phyloP scores from a whole-genome alignment of 306 rosid genomes.

The Albizia julibrissin region DNA sequence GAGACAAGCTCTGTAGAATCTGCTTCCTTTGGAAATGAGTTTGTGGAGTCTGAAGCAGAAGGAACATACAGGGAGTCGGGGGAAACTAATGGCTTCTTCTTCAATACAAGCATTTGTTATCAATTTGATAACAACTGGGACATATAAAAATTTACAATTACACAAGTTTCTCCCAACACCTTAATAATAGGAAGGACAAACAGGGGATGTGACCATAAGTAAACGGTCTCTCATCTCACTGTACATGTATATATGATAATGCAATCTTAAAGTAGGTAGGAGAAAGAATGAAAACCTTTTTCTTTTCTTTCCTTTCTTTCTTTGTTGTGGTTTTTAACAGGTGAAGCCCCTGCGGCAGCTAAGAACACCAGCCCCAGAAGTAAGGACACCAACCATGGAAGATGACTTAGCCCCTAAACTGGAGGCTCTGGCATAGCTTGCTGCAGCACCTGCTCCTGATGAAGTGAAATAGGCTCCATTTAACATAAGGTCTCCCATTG shows the following conservation, averaged over 20 bases:
- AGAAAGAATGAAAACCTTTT: constrained; percentile 52
- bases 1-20: constrained; percentile 6
- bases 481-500: constrained; percentile 92
- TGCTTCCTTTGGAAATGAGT: constrained; percentile 28
- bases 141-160: constrained; percentile 58
- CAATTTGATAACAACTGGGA: constrained; percentile 46
- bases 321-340: constrained; percentile 61
- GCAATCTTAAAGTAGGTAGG: constrained; percentile 50
- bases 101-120: constrained; percentile 34
- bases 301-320: constrained; percentile 41
- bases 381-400: constrained; percentile 73
- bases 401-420: constrained; percentile 97
- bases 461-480: constrained; percentile 91
- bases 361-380: constrained; percentile 80
- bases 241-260: constrained; percentile 45
- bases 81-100: constrained; percentile 23
- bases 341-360: constrained; percentile 61
- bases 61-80: neutral
- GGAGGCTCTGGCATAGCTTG: constrained; percentile 98
- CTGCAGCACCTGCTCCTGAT: constrained; percentile 77
- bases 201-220: constrained; percentile 39
- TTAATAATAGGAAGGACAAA: constrained; percentile 48
- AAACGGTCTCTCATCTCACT: constrained; percentile 56
- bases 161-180: constrained; percentile 41
- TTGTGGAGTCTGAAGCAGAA: constrained; percentile 19